Conservation (phyloP, 129 eudicot species). For the Ambrosia trifida region DNA sequence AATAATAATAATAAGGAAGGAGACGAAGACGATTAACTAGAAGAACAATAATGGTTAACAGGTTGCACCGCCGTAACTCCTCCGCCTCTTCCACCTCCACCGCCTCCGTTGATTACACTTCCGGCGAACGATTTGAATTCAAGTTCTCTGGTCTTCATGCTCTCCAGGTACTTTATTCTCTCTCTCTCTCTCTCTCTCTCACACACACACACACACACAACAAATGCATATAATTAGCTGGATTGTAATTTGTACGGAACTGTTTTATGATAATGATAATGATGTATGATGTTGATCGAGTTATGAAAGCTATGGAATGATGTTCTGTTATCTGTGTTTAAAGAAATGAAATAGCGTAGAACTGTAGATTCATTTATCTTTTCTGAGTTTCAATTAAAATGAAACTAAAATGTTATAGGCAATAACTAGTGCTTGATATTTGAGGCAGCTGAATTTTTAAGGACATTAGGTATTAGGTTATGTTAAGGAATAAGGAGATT, state of each 20-base stretch:
- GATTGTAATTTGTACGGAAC: constrained; percentile 14
- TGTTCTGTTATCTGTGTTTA: constrained; percentile 13
- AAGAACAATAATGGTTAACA: constrained; percentile 44
- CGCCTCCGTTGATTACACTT: constrained; percentile 42
- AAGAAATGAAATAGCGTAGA: not conserved
- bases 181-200: not conserved
- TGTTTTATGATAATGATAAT: not conserved
- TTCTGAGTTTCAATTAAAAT: too few relatives aligned
- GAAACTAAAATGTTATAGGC: too few relatives aligned
- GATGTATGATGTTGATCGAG: constrained; percentile 25
- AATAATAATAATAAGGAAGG: constrained; percentile 17
- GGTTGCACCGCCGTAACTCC: constrained; percentile 58
- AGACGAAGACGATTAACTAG: constrained; percentile 31
- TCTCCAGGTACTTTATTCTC: constrained; percentile 48
- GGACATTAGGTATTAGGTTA: too few relatives aligned
- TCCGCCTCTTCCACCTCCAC: constrained; percentile 42
- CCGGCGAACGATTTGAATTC: constrained; percentile 48
- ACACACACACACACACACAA: not conserved
- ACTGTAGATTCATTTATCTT: too few relatives aligned
- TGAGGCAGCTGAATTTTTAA: too few relatives aligned
- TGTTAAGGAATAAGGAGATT: too few relatives aligned
- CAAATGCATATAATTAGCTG: not conserved
- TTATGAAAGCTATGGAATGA: constrained; percentile 11
- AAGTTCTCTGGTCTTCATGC: constrained; percentile 59
- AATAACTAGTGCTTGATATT: too few relatives aligned